Conservation (phyloP, 345 rosid species). For the Dipteronia dyeriana region DNA sequence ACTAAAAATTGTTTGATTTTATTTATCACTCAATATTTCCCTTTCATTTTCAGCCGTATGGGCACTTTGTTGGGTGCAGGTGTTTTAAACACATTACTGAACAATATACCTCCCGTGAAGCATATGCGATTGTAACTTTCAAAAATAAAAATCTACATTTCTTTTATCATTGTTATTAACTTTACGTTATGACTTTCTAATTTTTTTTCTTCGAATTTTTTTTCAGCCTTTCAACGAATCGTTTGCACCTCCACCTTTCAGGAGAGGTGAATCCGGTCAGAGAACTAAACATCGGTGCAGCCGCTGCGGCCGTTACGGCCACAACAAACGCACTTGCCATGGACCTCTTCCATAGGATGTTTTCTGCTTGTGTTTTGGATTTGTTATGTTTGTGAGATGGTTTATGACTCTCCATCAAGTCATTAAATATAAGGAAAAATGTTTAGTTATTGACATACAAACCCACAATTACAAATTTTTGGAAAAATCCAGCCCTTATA, state of each 20-base stretch:
- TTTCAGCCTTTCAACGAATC: background rate
- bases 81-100: background rate
- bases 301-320: constrained; percentile 6
- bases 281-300: background rate
- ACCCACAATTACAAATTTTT: no score
- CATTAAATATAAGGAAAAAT: no score
- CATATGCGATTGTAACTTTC: background rate
- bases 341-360: background rate
- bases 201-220: background rate
- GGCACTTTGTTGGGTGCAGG: background rate
- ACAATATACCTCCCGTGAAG: background rate
- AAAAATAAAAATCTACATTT: no score
- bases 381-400: no score
- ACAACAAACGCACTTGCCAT: constrained; percentile 5
- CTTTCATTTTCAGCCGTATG: background rate
- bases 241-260: background rate
- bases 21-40: background rate
- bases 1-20: no score
- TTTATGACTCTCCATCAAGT: no score
- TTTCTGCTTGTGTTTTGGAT: no score
- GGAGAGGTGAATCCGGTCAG: background rate
- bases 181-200: background rate
- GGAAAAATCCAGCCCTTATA: no score
- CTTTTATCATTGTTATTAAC: background rate
- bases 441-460: no score